Conservation (phyloP, 2,329 filamentous ascomycete genomes). For the Chaetothyriales sp. region DNA sequence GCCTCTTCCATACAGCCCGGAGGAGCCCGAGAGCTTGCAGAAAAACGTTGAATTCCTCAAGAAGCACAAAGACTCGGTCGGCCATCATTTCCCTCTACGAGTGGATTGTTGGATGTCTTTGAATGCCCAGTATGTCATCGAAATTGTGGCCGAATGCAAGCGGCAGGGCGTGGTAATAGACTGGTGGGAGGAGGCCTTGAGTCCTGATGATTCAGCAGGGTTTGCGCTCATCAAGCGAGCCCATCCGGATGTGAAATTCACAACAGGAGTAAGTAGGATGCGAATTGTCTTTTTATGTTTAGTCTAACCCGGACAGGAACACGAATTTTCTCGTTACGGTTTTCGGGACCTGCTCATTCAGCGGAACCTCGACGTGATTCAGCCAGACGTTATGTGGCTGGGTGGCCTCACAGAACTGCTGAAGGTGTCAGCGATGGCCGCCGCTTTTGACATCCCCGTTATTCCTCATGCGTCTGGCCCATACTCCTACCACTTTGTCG, state of each 20-base stretch:
- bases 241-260: slow-evolving; percentile 83
- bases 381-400: slow-evolving; percentile 96
- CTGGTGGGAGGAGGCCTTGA: slow-evolving; percentile 94
- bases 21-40: slow-evolving; percentile 64
- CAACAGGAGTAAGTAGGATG: slow-evolving; percentile 46
- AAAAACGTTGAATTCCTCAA: slow-evolving; percentile 86
- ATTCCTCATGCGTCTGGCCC: slow-evolving; percentile 89
- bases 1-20: slow-evolving; percentile 75
- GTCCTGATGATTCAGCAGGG: slow-evolving; percentile 82
- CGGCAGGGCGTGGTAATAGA: slow-evolving; percentile 75
- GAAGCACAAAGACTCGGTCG: slow-evolving; percentile 70
- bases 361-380: slow-evolving; percentile 83
- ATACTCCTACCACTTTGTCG: slow-evolving; percentile 92
- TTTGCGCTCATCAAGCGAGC: slow-evolving; percentile 82
- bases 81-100: slow-evolving; percentile 82
- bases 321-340: slow-evolving; percentile 87
- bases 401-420: slow-evolving; percentile 85
- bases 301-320: slow-evolving; percentile 39
- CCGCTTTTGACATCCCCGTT: slow-evolving; percentile 86
- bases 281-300: neutral
- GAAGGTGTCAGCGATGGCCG: slow-evolving; percentile 74
- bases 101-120: slow-evolving; percentile 97
- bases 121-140: slow-evolving; percentile 84
- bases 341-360: slow-evolving; percentile 90
- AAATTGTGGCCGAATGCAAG: slow-evolving; percentile 70